Conservation (phyloP, 768 basidiomycete species). For the Lentinula edodes region DNA sequence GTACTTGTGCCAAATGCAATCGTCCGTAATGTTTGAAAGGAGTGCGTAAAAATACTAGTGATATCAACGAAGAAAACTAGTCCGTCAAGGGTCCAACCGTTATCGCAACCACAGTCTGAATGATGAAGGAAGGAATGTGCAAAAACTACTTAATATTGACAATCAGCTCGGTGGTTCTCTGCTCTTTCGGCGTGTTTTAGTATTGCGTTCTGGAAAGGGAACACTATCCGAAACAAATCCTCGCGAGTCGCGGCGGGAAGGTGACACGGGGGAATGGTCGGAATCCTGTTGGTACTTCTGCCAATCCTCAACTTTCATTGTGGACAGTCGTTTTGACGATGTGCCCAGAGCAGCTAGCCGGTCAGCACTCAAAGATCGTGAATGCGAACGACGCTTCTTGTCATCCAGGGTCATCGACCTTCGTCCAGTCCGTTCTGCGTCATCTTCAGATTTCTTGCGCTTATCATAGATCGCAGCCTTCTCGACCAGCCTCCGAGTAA, state of each 20-base stretch:
- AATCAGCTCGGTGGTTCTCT: slow-evolving; percentile 18
- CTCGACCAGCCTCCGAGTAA: slow-evolving; percentile 68
- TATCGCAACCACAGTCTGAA: not conserved
- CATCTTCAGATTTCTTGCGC: slow-evolving; percentile 41
- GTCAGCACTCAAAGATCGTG: slow-evolving; percentile 58
- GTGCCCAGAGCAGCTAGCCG: slow-evolving; percentile 41
- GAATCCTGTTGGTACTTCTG: slow-evolving; percentile 62
- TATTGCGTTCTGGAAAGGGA: slow-evolving; percentile 46
- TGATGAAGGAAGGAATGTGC: not conserved
- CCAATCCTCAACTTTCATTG: slow-evolving; percentile 84
- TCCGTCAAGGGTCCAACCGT: not conserved
- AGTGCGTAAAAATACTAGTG: not conserved
- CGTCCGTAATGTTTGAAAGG: not conserved
- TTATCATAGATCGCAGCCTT: slow-evolving; percentile 53
- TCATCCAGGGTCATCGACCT: slow-evolving; percentile 27
- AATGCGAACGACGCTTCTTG: slow-evolving; percentile 32
- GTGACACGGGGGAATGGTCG: slow-evolving; percentile 11
- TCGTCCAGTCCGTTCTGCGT: slow-evolving; percentile 26
- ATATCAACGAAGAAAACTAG: not conserved
- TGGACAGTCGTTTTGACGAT: slow-evolving; percentile 61
- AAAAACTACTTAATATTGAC: slow-evolving; percentile 24
- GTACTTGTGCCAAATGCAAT: slow-evolving; percentile 1
- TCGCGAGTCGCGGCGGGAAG: slow-evolving; percentile 26
- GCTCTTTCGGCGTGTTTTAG: slow-evolving; percentile 25
- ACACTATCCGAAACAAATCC: slow-evolving; percentile 29